Evolutionary conservation across 2,329 filamentous ascomycete species (phyloP).

Genomic region (Alternaria arborescens): DNA sequence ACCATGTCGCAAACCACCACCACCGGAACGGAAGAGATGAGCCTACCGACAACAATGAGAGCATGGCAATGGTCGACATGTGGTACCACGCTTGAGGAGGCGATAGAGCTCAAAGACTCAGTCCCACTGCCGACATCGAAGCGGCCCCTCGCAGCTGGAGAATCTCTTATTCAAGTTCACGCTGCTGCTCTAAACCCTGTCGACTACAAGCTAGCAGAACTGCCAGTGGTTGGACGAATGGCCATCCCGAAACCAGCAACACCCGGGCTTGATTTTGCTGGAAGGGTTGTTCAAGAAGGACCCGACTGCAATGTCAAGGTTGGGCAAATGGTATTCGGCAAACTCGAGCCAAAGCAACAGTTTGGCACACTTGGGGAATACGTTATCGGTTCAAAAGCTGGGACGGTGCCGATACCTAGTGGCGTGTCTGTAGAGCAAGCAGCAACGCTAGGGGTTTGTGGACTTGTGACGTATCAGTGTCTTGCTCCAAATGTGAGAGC

Average conservation of each 20-base stretch:
- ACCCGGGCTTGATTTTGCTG: conserved; percentile 33
- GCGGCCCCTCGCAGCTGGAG: conserved; percentile 16
- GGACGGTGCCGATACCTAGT: conserved; percentile 28
- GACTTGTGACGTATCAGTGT: conserved; percentile 32
- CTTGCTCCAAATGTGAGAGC: conserved; percentile 31
- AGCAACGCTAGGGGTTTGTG: conserved; percentile 32
- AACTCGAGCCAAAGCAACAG: conserved; percentile 34
- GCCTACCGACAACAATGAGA: conserved; percentile 29
- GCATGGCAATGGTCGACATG: conserved; percentile 35
- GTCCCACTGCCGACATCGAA: conserved; percentile 12
- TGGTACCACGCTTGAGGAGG: conserved; percentile 20
- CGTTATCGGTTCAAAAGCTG: conserved; percentile 27
- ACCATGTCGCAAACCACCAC: conserved; percentile 11
- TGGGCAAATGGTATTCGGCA: conserved; percentile 34
- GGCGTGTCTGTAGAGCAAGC: conserved; percentile 21
- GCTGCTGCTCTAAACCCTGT: conserved; percentile 35
- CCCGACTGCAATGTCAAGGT: conserved; percentile 13
- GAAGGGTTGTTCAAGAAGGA: conserved; percentile 19
- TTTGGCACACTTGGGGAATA: conserved; percentile 33
- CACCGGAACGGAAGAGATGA: not conserved
- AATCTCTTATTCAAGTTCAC: conserved; percentile 26
- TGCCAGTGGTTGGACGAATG: conserved; percentile 26
- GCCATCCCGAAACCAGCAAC: conserved; percentile 34
- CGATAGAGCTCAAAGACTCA: conserved; percentile 19
- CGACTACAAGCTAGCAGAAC: conserved; percentile 34